A percentile compares a stretch with the other conserved stretches of the same genome.
These are phyloP conservation scores for Mycena maculata DNA, from an alignment of 768 basidiomycete genomes.

Conservation along the genomic window DNA sequence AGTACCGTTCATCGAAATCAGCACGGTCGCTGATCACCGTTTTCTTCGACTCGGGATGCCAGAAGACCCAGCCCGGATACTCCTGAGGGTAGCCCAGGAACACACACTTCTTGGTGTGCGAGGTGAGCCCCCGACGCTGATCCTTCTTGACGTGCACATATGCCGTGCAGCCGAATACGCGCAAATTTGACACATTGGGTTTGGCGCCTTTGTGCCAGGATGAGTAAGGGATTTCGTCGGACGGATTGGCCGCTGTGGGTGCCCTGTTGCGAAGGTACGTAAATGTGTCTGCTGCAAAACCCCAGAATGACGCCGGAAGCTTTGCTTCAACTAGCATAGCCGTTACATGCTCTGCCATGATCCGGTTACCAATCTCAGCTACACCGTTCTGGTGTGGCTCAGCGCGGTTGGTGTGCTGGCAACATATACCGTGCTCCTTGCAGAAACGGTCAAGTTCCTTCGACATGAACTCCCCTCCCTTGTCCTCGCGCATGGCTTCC, in stretches of 20 bases:
- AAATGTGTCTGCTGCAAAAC: conserved; percentile 32
- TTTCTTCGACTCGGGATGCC: conserved; percentile 37
- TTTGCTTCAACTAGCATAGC: conserved; percentile 43
- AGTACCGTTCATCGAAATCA: conserved; percentile 48
- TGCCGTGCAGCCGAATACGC: conserved; percentile 52
- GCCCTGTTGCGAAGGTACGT: conserved; percentile 38
- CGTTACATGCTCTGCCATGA: conserved; percentile 45
- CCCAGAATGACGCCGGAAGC: conserved; percentile 39
- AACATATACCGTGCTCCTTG: conserved; percentile 37
- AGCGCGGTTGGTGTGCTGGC: conserved; percentile 38
- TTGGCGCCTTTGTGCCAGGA: conserved; percentile 40
- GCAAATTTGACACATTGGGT: conserved; percentile 40
- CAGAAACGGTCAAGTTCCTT: conserved; percentile 37
- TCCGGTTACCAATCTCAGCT: conserved; percentile 52
- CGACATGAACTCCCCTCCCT: conserved; percentile 50
- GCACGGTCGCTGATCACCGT: conserved; percentile 28
- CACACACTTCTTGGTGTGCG: conserved; percentile 46
- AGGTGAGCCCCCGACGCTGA: conserved; percentile 42
- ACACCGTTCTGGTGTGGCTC: conserved; percentile 57
- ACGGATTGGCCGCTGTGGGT: conserved; percentile 28
- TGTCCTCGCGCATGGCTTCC: conserved; percentile 44
- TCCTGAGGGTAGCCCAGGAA: conserved; percentile 52
- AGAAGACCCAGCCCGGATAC: conserved; percentile 50
- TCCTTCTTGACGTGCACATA: conserved; percentile 52
- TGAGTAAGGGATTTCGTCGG: conserved; percentile 11